phyloP scores from a whole-genome alignment of 768 basidiomycete species.

The Tephrocybe sp. region DNA sequence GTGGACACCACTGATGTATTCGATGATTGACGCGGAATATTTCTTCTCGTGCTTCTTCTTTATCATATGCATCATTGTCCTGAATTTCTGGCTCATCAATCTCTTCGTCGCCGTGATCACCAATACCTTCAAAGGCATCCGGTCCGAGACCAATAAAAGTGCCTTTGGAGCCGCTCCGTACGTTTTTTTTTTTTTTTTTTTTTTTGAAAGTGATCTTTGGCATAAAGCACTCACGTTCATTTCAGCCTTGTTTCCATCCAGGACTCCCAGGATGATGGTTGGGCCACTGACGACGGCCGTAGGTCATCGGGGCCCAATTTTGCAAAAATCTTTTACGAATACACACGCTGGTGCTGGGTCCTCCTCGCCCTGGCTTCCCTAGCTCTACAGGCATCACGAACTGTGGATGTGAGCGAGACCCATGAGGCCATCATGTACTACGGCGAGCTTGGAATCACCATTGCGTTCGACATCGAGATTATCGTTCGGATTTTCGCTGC shows the following conservation, averaged over 20 bases:
- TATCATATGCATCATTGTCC: constrained; percentile 75
- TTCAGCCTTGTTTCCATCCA: constrained; percentile 32
- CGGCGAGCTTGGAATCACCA: constrained; percentile 73
- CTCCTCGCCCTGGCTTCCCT: constrained; percentile 70
- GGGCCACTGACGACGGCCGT: constrained; percentile 47
- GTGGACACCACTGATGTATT: constrained; percentile 86
- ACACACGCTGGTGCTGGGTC: constrained; percentile 73
- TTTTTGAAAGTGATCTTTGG: background rate
- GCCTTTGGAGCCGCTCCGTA: constrained; percentile 86
- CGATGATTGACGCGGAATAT: constrained; percentile 86
- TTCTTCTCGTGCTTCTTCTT: constrained; percentile 87
- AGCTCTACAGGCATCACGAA: constrained; percentile 67
- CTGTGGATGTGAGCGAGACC: constrained; percentile 41
- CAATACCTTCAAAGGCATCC: constrained; percentile 86
- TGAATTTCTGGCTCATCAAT: constrained; percentile 95
- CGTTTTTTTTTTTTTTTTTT: no score
- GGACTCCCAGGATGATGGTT: constrained; percentile 64
- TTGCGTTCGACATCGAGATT: constrained; percentile 90
- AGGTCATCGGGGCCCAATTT: constrained; percentile 40
- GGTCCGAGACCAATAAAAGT: constrained; percentile 82
- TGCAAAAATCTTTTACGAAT: constrained; percentile 52
- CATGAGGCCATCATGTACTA: constrained; percentile 53
- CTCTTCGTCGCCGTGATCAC: constrained; percentile 95
- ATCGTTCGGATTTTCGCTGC: constrained; percentile 65
- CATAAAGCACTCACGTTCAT: background rate